Evolutionary conservation across 1,139 yeast genomes (phyloP).

Genomic region (Hyphopichia fennica): DNA sequence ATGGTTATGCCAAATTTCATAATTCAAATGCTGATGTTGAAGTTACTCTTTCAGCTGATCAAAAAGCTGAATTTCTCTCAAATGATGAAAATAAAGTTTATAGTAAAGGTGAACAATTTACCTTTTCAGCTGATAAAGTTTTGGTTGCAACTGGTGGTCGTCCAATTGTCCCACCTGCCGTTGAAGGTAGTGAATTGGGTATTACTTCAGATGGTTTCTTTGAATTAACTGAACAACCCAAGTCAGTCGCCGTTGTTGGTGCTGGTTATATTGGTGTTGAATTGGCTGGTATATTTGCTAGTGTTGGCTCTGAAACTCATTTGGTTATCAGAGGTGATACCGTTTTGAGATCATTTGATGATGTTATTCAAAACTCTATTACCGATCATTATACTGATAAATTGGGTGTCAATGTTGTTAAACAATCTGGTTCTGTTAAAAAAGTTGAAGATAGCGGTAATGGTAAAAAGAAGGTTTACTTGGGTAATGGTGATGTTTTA

Average conservation of each 20-base stretch:
- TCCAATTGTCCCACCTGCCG: slow-evolving; percentile 66
- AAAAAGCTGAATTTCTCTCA: slow-evolving; percentile 33
- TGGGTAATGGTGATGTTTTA: slow-evolving; percentile 53
- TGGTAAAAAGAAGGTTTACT: slow-evolving; percentile 63
- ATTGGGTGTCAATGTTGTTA: slow-evolving; percentile 76
- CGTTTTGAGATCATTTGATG: slow-evolving; percentile 85
- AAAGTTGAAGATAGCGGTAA: slow-evolving; percentile 59
- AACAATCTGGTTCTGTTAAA: slow-evolving; percentile 54
- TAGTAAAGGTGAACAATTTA: slow-evolving; percentile 52
- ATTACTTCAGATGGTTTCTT: slow-evolving; percentile 92
- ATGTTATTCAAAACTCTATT: slow-evolving; percentile 71
- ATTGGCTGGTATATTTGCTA: slow-evolving; percentile 89
- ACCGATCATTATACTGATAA: slow-evolving; percentile 77
- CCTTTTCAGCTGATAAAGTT: slow-evolving; percentile 76
- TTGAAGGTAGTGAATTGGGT: slow-evolving; percentile 83
- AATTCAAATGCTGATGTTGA: slow-evolving; percentile 70
- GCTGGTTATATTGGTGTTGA: slow-evolving; percentile 98
- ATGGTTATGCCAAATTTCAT: slow-evolving; percentile 83
- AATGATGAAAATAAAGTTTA: slow-evolving; percentile 22
- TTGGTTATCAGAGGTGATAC: slow-evolving; percentile 88
- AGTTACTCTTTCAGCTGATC: slow-evolving; percentile 55
- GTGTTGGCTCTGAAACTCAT: slow-evolving; percentile 85
- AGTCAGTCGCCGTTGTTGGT: slow-evolving; percentile 91
- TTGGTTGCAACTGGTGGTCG: slow-evolving; percentile 94
- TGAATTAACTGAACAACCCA: slow-evolving; percentile 76